Conservation (phyloP, 1,139 yeast genomes). For the Hemisphaericaspora subhashii region DNA sequence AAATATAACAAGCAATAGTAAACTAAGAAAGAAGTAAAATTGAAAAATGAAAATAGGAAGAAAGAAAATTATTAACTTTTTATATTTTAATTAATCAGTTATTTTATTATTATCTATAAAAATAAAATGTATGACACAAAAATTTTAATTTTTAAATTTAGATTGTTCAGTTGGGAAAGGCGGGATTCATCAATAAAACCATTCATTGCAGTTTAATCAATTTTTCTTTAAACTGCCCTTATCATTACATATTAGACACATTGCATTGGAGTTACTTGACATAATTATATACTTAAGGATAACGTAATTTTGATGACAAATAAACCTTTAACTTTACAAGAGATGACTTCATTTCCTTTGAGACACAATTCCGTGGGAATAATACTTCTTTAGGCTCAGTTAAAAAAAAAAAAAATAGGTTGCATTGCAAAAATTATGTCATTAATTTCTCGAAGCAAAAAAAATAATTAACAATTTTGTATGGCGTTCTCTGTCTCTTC, state of each 20-base stretch:
- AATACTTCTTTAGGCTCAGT: neutral
- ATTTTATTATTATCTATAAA: neutral
- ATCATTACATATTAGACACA: no score
- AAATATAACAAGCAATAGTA: neutral
- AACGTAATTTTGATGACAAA: no score
- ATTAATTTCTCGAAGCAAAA: neutral
- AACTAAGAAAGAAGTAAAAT: neutral
- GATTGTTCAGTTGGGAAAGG: conserved; percentile 1
- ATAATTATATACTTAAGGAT: no score
- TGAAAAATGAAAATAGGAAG: no score
- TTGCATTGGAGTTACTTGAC: no score
- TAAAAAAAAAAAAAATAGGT: neutral
- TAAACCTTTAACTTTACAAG: no score
- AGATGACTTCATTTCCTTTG: no score
- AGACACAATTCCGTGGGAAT: no score
- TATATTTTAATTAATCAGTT: neutral
- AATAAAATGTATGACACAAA: conserved; percentile 1
- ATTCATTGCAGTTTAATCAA: no score
- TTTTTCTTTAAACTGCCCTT: no score
- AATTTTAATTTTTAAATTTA: neutral
- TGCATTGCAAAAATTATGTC: neutral
- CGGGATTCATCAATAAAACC: no score
- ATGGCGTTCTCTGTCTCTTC: neutral
- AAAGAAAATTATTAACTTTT: neutral
- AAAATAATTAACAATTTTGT: neutral